Base-by-base conservation (phyloP, 257 asterid species). In the Jacaranda mimosifolia region DNA sequence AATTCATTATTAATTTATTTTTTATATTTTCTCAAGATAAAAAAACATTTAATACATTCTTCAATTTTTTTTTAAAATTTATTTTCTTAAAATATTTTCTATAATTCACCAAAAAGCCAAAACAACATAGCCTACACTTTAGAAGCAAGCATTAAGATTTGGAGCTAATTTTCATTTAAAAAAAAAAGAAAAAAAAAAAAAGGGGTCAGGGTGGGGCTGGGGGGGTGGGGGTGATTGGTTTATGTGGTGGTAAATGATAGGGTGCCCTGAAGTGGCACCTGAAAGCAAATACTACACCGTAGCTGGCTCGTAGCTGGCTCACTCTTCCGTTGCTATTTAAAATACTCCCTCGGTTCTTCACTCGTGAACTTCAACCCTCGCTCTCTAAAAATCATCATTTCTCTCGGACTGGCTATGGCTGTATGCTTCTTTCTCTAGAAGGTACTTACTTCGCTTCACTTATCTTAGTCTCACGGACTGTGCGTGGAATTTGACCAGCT, bases 251-350 rank as follows among this genome's bases (percentile, higher is more conserved):
- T 45, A 72, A 60, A 52, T 68, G 81, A 77, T 81, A 84, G 52
- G 85, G 83, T 65, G 63, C 60, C 73, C 74, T 12, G 0, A 35
- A 70, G 85, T 79, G 36, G 75, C 81, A 75, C 77, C 64, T 40
- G 17, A 13, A 57, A 63, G 67, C 70, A 26, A 64, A 60, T 77
- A 77, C 75, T 19, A 62, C 77, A 40, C 49, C 1, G 45, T 74
- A 82, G 85, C 87, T 81, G 85, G 84, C 76, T 67, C 65, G 68
- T 71, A 81, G 88, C 86, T 85, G 88, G 78, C 84, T 73, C 67
- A 38, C 79, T 65, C 81, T 36, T 46, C 48, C 18, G 39, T 71
- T 14, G 26, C 69, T 62, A 53, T 57, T 55, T 52, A 71, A 67
- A 68, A 56, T 17, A 62, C 69, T 38, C 32, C 42, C 76, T 78